Percentiles rank a stretch among this genome's conserved stretches.
Evolutionary conservation across 2,329 filamentous ascomycete species (phyloP).

Genomic region (Pseudogymnoascus sp.): DNA sequence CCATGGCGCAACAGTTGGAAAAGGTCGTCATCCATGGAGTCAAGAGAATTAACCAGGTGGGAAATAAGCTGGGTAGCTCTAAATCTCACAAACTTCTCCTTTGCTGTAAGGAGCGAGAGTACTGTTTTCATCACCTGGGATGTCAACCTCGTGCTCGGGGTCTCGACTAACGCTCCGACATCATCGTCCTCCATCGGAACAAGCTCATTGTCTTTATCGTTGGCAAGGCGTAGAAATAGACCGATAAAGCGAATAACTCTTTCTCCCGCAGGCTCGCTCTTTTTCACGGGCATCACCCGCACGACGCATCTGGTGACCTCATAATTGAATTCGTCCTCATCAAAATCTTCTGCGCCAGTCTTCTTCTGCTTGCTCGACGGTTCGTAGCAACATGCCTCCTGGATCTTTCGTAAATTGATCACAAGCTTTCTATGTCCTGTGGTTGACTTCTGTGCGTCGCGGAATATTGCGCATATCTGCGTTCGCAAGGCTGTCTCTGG

Average conservation of each 20-base stretch:
- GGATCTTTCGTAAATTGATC: conserved; percentile 80
- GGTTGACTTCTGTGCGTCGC: conserved; percentile 79
- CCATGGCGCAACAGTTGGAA: conserved; percentile 75
- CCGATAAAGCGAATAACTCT: conserved; percentile 77
- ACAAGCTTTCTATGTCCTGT: conserved; percentile 85
- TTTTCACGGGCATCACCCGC: conserved; percentile 78
- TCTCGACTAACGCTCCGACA: conserved; percentile 66
- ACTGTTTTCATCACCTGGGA: conserved; percentile 64
- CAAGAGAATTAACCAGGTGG: conserved; percentile 85
- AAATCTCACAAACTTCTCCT: conserved; percentile 90
- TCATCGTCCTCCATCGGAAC: conserved; percentile 54
- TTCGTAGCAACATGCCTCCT: conserved; percentile 73
- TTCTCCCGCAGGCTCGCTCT: conserved; percentile 82
- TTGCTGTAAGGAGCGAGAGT: conserved; percentile 69
- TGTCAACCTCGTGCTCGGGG: conserved; percentile 72
- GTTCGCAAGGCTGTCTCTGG: conserved; percentile 62
- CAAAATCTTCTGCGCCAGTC: conserved; percentile 55
- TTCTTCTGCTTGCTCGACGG: conserved; percentile 46
- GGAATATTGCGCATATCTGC: conserved; percentile 65
- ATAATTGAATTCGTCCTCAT: conserved; percentile 77
- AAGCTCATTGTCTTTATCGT: conserved; percentile 62
- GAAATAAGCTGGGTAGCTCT: conserved; percentile 83
- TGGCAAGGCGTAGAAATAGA: conserved; percentile 69
- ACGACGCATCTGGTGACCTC: conserved; percentile 79
- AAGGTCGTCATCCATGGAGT: conserved; percentile 84